Base-by-base conservation (phyloP, 495 filamentous ascomycete genomes). In the Neurospora sp. region DNA sequence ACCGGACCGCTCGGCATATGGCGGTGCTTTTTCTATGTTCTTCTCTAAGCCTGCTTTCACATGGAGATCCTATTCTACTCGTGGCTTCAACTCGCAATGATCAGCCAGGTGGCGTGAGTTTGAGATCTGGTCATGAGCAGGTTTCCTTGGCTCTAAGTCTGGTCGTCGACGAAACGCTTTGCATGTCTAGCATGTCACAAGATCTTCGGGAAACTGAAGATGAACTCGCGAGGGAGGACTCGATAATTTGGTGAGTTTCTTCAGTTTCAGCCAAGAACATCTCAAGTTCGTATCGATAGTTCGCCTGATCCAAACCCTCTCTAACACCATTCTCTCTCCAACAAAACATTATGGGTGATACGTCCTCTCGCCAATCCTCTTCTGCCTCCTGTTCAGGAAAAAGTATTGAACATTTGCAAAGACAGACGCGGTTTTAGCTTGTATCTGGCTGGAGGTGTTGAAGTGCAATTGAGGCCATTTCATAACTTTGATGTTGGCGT, bases 371-470 rank as follows among this genome's bases (percentile, higher is more conserved):
- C 76, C 74, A 44, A 69, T 20, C 39, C 70, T 72, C 72, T 70
- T 74, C 44, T 76, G 71, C 4, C 75, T 61, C 22, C 72, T 70
- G 48, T 80, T 80, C 20, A 79, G 22, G 11, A 78, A 11, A 27
- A 59, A 75, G 39, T 80, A 79, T 71, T 80, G 79, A 35, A 74
- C 6, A 37, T 77, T 78, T 4, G 77, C 79, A 18, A 74, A 39
- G 0, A 77, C 38, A 1, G 76, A 73, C 41, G 73, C 70, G 46
- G 46, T 53, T 53, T 22, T 2, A 53, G 46, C 10, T 53, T 12
- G 10, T 53, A 53, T 53, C n/a, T 53, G n/a, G 6, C 22, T 6
- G 44, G 44, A 5, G 18, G 22, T 20, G 11, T 53, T n/a, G n/a
- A 22, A 53, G 46, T 10, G 6, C 2, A 10, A n/a, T 18, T 44